Conservation (phyloP, 2,329 filamentous ascomycete genomes). For the Exserohilum rostratum region DNA sequence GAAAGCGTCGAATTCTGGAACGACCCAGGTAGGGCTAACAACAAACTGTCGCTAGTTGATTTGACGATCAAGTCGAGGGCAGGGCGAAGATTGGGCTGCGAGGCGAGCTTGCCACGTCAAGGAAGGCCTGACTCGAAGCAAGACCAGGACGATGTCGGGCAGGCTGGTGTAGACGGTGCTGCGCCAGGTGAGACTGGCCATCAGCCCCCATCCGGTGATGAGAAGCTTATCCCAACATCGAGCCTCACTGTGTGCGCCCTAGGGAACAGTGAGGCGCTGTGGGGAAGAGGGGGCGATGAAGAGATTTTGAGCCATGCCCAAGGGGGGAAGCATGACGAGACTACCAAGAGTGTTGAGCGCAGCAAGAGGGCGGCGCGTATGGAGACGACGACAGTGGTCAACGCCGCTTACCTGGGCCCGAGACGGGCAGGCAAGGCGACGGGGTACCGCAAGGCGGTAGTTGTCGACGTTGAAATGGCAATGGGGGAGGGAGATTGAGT, state of each 20-base stretch:
- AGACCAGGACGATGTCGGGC: constrained; percentile 12
- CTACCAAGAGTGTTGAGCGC: not conserved
- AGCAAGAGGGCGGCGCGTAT: constrained; percentile 47
- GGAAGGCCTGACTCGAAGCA: constrained; percentile 18
- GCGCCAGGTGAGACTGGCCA: constrained; percentile 2
- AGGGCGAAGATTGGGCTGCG: constrained; percentile 42
- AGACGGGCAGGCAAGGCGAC: constrained; percentile 64
- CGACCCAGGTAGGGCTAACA: constrained; percentile 63
- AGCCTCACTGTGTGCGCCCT: constrained; percentile 26
- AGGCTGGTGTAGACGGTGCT: constrained; percentile 20
- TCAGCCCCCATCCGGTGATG: constrained; percentile 28
- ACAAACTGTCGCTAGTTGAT: constrained; percentile 69
- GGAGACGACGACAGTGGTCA: constrained; percentile 81
- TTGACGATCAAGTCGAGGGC: constrained; percentile 55
- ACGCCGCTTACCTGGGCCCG: constrained; percentile 75
- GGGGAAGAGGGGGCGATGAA: constrained; percentile 12
- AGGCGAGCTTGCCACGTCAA: constrained; percentile 36
- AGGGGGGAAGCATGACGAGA: no score
- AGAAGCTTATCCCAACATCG: constrained; percentile 29
- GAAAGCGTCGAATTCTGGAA: constrained; percentile 57
- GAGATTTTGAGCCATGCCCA: constrained; percentile 26
- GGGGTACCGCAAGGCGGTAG: constrained; percentile 76
- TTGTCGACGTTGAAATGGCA: constrained; percentile 80
- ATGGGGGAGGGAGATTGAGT: constrained; percentile 60
- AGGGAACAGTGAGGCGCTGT: constrained; percentile 28